These are phyloP conservation scores for Botrytis hyacinthi DNA, from an alignment of 2,329 filamentous ascomycete genomes.

Conservation along the genomic window DNA sequence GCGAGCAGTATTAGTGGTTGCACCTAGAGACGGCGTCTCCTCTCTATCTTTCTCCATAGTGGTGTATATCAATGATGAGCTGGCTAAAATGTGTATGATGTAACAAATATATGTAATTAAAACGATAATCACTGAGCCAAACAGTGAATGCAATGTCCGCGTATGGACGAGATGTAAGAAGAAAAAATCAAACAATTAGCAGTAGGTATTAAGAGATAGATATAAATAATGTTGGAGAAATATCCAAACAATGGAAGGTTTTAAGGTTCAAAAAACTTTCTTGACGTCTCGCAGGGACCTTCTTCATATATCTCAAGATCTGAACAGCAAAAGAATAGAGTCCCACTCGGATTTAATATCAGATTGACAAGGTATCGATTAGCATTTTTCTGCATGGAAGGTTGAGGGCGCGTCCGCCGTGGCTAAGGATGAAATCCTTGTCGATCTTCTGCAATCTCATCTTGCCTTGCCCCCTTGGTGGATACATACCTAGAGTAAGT, in stretches of 20 bases:
- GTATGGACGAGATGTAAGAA: not conserved
- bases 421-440: constrained; percentile 7
- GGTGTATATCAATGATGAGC: not conserved
- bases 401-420: not conserved
- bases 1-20: constrained; percentile 14
- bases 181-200: not conserved
- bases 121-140: constrained; percentile 4
- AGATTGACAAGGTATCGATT: not conserved
- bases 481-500: not conserved
- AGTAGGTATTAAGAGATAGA: constrained; percentile 9
- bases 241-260: not conserved
- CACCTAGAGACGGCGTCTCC: not conserved
- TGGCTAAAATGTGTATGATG: not conserved
- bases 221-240: not conserved
- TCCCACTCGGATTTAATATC: constrained; percentile 13
- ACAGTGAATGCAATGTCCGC: not conserved
- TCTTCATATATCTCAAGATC: not conserved
- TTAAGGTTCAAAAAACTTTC: not conserved
- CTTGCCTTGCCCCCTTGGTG: constrained; percentile 1
- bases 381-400: constrained; percentile 11
- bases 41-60: constrained; percentile 18
- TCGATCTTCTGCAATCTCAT: constrained; percentile 2
- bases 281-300: not conserved
- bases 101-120: not conserved
- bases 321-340: not conserved